Conservation (phyloP, 139 green algal genomes). For the Coelastrella sp. region DNA sequence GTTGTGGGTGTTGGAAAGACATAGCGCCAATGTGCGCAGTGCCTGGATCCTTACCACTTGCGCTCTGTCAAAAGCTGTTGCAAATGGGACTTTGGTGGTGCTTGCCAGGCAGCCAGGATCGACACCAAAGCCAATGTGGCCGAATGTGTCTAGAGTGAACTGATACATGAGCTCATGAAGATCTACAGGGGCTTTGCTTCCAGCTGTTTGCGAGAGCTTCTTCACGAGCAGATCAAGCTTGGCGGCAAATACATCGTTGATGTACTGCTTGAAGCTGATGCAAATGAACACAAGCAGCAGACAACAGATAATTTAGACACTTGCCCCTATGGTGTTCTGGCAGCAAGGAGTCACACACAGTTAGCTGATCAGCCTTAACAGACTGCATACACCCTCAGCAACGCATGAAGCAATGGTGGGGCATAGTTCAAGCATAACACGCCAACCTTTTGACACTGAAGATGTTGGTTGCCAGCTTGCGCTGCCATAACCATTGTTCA, state of each 20-base stretch:
- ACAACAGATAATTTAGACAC: too few species aligned
- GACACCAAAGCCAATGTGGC: slow-evolving; percentile 40
- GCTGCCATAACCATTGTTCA: slow-evolving; percentile 40
- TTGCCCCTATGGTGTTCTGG: too few species aligned
- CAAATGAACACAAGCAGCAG: too few species aligned
- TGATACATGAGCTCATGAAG: slow-evolving; percentile 53
- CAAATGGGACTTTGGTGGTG: slow-evolving; percentile 34
- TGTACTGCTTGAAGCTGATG: slow-evolving; percentile 45
- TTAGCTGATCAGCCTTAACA: too few species aligned
- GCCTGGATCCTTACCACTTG: slow-evolving; percentile 52
- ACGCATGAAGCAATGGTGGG: not conserved
- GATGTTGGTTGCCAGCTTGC: slow-evolving; percentile 49
- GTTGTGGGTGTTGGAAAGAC: too few species aligned
- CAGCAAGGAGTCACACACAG: too few species aligned
- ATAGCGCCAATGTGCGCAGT: too few species aligned
- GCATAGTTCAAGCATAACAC: not conserved
- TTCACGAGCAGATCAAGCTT: slow-evolving; percentile 23
- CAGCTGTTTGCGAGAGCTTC: not conserved
- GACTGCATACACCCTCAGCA: too few species aligned
- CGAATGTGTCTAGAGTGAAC: slow-evolving; percentile 48
- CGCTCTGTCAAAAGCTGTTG: slow-evolving; percentile 38
- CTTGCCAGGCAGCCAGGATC: slow-evolving; percentile 33
- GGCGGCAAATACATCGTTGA: slow-evolving; percentile 19
- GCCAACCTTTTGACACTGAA: slow-evolving; percentile 45
- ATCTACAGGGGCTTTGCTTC: not conserved